Evolutionary conservation across 225 moss, liverwort and hornwort genomes (phyloP).

Genomic region (Pseudoscleropodium purum): DNA sequence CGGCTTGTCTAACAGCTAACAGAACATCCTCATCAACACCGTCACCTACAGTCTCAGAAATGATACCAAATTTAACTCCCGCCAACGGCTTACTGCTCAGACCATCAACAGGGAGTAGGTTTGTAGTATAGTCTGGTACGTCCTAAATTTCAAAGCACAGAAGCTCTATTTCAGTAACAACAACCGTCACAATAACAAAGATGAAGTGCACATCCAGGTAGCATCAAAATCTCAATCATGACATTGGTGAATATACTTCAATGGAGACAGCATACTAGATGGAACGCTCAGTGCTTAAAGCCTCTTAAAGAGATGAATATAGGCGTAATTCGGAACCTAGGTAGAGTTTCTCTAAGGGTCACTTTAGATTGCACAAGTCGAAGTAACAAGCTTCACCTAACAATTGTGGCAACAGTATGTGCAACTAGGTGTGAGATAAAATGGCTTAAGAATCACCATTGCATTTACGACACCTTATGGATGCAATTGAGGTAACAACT

Average conservation of each 20-base stretch:
- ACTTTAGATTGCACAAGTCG: background rate
- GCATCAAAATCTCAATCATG: background rate
- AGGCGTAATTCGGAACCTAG: background rate
- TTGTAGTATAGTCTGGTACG: slow-evolving; percentile 54
- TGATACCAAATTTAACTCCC: slow-evolving; percentile 76
- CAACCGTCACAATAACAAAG: background rate
- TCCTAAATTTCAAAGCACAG: slow-evolving; percentile 29
- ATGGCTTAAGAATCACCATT: background rate
- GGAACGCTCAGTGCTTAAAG: background rate
- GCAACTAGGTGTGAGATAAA: background rate
- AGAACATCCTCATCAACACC: slow-evolving; percentile 72
- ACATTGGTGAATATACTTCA: background rate
- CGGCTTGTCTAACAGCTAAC: slow-evolving; percentile 55
- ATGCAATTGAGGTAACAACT: background rate
- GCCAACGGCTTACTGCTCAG: slow-evolving; percentile 60
- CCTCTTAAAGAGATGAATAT: background rate
- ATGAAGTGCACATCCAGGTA: background rate
- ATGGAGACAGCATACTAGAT: background rate
- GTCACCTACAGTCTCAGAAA: slow-evolving; percentile 62
- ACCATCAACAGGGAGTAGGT: slow-evolving; percentile 33
- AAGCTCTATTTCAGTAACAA: background rate
- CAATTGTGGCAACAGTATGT: background rate
- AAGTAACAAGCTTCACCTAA: background rate
- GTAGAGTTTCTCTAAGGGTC: background rate
- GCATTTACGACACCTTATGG: background rate